Conservation (phyloP, 2,329 filamentous ascomycete genomes). For the Colletotrichum nymphaeae region DNA sequence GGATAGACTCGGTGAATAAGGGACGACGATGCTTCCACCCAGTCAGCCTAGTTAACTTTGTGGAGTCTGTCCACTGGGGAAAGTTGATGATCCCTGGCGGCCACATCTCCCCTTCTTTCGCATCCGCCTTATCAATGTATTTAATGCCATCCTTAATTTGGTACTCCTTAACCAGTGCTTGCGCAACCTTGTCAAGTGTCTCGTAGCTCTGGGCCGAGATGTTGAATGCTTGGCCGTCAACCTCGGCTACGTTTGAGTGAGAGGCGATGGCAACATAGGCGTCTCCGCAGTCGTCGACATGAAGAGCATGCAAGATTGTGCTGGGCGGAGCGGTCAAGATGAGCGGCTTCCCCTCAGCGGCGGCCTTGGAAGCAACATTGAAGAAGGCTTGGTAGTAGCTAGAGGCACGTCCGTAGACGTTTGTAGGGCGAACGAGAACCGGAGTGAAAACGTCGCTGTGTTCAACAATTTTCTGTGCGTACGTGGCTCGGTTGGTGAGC, state of each 20-base stretch:
- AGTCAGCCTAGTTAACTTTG: constrained; percentile 51
- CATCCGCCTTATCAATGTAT: constrained; percentile 39
- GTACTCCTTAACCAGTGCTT: constrained; percentile 54
- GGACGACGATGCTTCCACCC: constrained; percentile 52
- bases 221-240: constrained; percentile 56
- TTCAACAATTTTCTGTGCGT: constrained; percentile 50
- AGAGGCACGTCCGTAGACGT: constrained; percentile 56
- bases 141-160: constrained; percentile 45
- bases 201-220: constrained; percentile 58
- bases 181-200: constrained; percentile 51
- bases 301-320: constrained; percentile 57
- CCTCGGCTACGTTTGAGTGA: constrained; percentile 43
- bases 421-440: constrained; percentile 57
- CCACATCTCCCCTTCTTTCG: constrained; percentile 20
- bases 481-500: constrained; percentile 43
- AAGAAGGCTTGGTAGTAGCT: constrained; percentile 57
- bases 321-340: constrained; percentile 47
- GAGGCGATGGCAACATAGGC: constrained; percentile 58
- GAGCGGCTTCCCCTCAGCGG: constrained; percentile 37
- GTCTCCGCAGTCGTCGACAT: constrained; percentile 62
- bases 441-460: constrained; percentile 53
- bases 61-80: constrained; percentile 56
- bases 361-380: constrained; percentile 44
- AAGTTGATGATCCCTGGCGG: constrained; percentile 47
- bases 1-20: constrained; percentile 50